These are phyloP conservation scores for Leishmania gerbilli DNA, from an alignment of 208 protist genomes.

Conservation along the genomic window DNA sequence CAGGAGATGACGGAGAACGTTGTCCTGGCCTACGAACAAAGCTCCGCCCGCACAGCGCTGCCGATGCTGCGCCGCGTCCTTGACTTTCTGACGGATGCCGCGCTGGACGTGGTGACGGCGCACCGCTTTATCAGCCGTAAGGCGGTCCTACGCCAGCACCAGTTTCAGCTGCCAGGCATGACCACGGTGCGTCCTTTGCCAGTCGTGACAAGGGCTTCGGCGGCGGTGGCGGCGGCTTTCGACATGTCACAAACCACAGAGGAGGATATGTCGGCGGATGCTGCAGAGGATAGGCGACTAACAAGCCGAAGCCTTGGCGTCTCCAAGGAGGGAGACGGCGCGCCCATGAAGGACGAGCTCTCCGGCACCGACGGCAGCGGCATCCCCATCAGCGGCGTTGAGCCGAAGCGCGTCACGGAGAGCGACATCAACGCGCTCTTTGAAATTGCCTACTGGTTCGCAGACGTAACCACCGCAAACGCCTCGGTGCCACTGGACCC, in stretches of 20 bases:
- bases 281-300: no score
- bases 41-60: constrained; percentile 58
- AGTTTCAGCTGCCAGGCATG: constrained; percentile 40
- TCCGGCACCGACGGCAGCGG: background rate
- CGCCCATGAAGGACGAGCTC: background rate
- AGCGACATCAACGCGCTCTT: constrained; percentile 79
- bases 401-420: constrained; percentile 61
- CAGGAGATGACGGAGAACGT: constrained; percentile 80
- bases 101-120: constrained; percentile 72
- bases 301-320: no score
- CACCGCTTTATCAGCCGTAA: constrained; percentile 67
- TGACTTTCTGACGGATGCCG: constrained; percentile 74
- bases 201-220: background rate
- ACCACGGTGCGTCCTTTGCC: background rate
- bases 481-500: constrained; percentile 49
- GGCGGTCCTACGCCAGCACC: constrained; percentile 60
- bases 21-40: constrained; percentile 81
- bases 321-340: background rate
- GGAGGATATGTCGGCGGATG: background rate
- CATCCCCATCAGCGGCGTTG: constrained; percentile 6
- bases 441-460: constrained; percentile 76
- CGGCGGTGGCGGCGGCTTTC: background rate
- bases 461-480: constrained; percentile 78
- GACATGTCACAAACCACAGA: background rate
- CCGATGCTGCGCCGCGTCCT: constrained; percentile 64